Evolutionary conservation across 805 yeast species (phyloP).

Genomic region (Jamesozyma lodderae): DNA sequence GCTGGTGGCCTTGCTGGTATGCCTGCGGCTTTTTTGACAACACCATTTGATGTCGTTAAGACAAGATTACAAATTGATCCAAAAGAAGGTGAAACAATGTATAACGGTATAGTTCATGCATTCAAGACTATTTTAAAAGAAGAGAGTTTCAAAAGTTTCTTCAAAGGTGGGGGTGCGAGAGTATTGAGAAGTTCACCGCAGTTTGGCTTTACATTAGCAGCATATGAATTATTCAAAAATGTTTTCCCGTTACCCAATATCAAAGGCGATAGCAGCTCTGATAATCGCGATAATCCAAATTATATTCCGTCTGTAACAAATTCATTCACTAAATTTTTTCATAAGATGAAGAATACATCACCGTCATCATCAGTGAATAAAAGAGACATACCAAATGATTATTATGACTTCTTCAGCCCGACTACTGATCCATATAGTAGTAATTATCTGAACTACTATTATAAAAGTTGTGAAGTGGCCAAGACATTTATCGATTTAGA

Average conservation of each 20-base stretch:
- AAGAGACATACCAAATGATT: background rate
- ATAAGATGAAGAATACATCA: conserved; percentile 9
- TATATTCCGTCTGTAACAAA: conserved; percentile 21
- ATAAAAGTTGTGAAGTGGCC: conserved; percentile 52
- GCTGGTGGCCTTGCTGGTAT: conserved; percentile 96
- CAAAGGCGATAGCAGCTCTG: background rate
- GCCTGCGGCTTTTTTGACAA: conserved; percentile 94
- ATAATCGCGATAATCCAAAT: conserved; percentile 7
- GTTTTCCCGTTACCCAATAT: conserved; percentile 9
- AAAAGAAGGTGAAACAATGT: conserved; percentile 65
- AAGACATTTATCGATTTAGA: conserved; percentile 55
- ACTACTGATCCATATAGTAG: conserved; percentile 30
- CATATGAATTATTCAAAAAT: conserved; percentile 79
- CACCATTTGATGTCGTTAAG: conserved; percentile 95
- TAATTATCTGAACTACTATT: conserved; percentile 38
- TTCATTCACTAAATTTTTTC: conserved; percentile 16
- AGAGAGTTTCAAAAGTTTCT: conserved; percentile 80
- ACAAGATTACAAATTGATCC: conserved; percentile 87
- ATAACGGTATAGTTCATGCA: conserved; percentile 72
- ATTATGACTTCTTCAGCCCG: conserved; percentile 20
- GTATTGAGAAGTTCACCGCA: conserved; percentile 94
- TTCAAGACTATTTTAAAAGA: conserved; percentile 62
- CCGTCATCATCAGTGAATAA: conserved; percentile 12
- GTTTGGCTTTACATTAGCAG: conserved; percentile 96
- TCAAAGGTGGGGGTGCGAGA: conserved; percentile 95